These are phyloP conservation scores for Candida dubliniensis DNA, from an alignment of 1,139 yeast species.

Conservation along the genomic window DNA sequence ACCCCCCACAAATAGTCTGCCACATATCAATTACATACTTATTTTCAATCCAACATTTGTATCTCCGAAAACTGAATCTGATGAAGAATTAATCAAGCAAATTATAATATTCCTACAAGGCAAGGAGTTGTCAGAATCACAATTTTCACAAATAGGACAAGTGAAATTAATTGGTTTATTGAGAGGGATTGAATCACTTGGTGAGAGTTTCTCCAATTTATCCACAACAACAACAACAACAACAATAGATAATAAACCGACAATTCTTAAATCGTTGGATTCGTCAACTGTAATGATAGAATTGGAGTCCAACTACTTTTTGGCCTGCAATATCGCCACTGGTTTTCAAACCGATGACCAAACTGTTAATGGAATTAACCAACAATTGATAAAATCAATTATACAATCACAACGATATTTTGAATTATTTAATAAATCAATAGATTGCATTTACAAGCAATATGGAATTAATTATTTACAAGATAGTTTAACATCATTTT, in stretches of 20 bases:
- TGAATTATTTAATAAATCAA: slow-evolving; percentile 28
- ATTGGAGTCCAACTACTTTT: slow-evolving; percentile 27
- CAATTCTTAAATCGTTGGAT: slow-evolving; percentile 27
- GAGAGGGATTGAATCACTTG: slow-evolving; percentile 37
- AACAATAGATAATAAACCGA: slow-evolving; percentile 13
- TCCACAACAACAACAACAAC: not conserved
- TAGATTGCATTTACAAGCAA: slow-evolving; percentile 18
- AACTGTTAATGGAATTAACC: slow-evolving; percentile 22
- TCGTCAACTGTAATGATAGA: slow-evolving; percentile 29
- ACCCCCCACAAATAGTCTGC: not conserved
- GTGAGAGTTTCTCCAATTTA: slow-evolving; percentile 18
- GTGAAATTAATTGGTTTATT: slow-evolving; percentile 37
- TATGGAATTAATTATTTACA: slow-evolving; percentile 21
- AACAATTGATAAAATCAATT: slow-evolving; percentile 29
- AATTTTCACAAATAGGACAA: slow-evolving; percentile 23
- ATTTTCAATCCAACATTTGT: slow-evolving; percentile 26
- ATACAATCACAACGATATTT: slow-evolving; percentile 26
- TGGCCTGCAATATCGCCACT: slow-evolving; percentile 30
- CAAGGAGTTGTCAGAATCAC: slow-evolving; percentile 12
- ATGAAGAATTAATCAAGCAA: slow-evolving; percentile 31
- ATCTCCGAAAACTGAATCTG: slow-evolving; percentile 24
- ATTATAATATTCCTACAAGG: slow-evolving; percentile 28
- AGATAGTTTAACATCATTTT: slow-evolving; percentile 23
- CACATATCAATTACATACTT: slow-evolving; percentile 19
- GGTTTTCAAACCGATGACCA: slow-evolving; percentile 8